Conservation (phyloP, 345 rosid species). For the Acer saccharum region DNA sequence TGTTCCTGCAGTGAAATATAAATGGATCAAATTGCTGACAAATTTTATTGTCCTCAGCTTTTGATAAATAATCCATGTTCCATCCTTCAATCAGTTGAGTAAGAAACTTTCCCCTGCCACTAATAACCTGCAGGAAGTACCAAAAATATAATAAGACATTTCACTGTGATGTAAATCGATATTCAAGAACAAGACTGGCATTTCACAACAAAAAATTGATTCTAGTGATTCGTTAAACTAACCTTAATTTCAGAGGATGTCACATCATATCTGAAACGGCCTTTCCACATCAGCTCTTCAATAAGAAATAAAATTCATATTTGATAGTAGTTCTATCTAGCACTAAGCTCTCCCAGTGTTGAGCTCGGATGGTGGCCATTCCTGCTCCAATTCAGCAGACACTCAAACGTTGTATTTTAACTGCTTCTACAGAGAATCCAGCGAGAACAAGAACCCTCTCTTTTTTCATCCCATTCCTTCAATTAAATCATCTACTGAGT, state of each 20-base stretch:
- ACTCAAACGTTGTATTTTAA: no score
- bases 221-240: constrained; percentile 1
- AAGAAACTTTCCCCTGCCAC: constrained; percentile 36
- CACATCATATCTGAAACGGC: constrained; percentile 32
- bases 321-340: background rate
- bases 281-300: constrained; percentile 27
- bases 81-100: constrained; percentile 33
- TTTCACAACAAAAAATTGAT: background rate
- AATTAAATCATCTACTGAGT: no score
- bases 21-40: constrained; percentile 10
- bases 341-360: no score
- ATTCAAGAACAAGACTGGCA: background rate
- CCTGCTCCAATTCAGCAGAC: no score
- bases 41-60: constrained; percentile 20
- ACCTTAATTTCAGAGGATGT: constrained; percentile 38
- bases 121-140: constrained; percentile 25
- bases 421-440: no score
- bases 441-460: no score
- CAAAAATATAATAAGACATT: constrained; percentile 1
- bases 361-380: no score
- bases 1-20: constrained; percentile 22
- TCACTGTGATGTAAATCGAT: background rate
- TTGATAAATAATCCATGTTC: constrained; percentile 18
- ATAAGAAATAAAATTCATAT: background rate
- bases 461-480: no score